Evolutionary conservation across 257 asterid species (phyloP).

Genomic region (Nicotiana otophora): DNA sequence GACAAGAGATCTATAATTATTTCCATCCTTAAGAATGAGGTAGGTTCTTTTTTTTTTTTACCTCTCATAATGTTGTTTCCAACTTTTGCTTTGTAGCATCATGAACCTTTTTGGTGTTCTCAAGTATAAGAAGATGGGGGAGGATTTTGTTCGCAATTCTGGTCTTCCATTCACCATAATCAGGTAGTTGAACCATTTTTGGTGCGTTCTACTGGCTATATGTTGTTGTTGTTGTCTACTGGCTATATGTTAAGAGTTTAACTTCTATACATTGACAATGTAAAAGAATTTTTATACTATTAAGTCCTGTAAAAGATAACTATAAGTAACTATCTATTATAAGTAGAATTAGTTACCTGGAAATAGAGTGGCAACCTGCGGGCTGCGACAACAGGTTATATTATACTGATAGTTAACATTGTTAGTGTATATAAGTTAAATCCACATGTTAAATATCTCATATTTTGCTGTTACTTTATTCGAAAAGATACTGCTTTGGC

Average conservation of each 20-base stretch:
- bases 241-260: neutral
- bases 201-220: neutral
- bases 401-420: neutral
- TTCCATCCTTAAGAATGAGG: neutral
- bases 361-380: neutral
- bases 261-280: neutral
- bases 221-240: neutral
- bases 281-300: neutral
- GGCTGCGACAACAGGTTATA: neutral
- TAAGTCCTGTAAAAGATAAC: neutral
- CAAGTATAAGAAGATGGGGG: constrained; percentile 97
- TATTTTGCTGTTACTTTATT: neutral
- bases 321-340: neutral
- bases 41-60: neutral
- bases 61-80: constrained; percentile 12
- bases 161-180: constrained; percentile 87
- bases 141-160: constrained; percentile 80
- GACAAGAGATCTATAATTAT: neutral
- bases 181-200: constrained; percentile 36
- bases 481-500: neutral
- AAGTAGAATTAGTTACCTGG: neutral
- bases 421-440: neutral
- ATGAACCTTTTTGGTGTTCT: constrained; percentile 96
- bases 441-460: neutral
- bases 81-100: constrained; percentile 37